phyloP scores from a whole-genome alignment of 345 rosid genomes.

The Rhodamnia rubescens region DNA sequence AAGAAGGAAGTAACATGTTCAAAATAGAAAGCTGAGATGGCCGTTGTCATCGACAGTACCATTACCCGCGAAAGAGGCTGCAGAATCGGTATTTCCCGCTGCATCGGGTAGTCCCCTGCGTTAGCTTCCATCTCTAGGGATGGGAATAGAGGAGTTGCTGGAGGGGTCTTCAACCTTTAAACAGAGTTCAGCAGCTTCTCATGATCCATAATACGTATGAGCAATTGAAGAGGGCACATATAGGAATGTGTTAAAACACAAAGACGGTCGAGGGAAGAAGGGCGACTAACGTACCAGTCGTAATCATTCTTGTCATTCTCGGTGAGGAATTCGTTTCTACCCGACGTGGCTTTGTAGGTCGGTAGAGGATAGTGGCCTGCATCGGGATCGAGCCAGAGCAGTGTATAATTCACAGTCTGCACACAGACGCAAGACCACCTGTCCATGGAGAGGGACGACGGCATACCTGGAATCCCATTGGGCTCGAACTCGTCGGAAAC shows the following conservation, averaged over 20 bases:
- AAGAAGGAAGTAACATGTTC: neutral
- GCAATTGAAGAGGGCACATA: neutral
- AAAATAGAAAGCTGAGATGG: neutral
- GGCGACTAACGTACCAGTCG: conserved; percentile 23
- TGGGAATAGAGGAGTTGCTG: conserved; percentile 64
- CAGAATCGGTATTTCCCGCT: conserved; percentile 36
- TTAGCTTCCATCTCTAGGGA: conserved; percentile 61
- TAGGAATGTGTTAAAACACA: neutral
- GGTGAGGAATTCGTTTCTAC: conserved; percentile 26
- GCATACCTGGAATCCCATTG: neutral
- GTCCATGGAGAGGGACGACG: neutral
- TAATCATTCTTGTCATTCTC: conserved; percentile 41
- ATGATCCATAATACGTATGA: neutral
- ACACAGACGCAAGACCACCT: neutral
- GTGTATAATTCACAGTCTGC: neutral
- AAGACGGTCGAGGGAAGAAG: neutral
- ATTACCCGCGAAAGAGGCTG: conserved; percentile 42
- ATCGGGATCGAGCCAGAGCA: neutral
- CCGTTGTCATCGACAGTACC: neutral
- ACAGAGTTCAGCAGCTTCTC: neutral
- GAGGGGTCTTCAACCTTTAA: conserved; percentile 58
- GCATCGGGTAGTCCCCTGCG: conserved; percentile 16
- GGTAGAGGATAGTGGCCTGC: conserved; percentile 33
- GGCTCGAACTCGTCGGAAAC: conserved; percentile 52
- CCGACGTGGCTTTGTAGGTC: conserved; percentile 25